phyloP scores from a whole-genome alignment of 2,329 filamentous ascomycete species.

The Botrytis fabae region DNA sequence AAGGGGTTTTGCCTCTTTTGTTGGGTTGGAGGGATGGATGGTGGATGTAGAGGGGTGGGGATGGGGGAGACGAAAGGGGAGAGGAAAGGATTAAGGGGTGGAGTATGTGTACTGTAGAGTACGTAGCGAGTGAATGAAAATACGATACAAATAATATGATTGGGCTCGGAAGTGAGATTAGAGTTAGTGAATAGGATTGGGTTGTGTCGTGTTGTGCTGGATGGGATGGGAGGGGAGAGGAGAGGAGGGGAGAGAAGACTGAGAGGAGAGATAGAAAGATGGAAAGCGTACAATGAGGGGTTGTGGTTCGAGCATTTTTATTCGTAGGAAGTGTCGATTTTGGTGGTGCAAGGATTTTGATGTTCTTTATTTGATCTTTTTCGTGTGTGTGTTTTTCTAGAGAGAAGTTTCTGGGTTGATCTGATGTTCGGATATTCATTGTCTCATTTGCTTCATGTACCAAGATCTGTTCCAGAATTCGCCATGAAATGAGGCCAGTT shows the following conservation, averaged over 20 bases:
- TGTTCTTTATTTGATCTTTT: not conserved
- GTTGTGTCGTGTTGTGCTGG: too few relatives aligned
- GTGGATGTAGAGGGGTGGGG: too few relatives aligned
- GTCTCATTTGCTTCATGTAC: not conserved
- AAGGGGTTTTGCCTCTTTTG: too few relatives aligned
- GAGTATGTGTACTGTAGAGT: slow-evolving; percentile 8
- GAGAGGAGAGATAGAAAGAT: too few relatives aligned
- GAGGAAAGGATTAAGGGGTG: not conserved
- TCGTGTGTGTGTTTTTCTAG: not conserved
- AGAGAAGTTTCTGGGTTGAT: not conserved
- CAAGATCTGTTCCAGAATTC: not conserved
- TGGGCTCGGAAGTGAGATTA: not conserved
- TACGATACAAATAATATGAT: not conserved
- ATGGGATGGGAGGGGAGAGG: too few relatives aligned
- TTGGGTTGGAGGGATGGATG: too few relatives aligned
- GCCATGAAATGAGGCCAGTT: not conserved
- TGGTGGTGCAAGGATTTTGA: not conserved
- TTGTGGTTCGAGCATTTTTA: not conserved
- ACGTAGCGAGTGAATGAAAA: not conserved
- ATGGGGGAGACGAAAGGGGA: not conserved
- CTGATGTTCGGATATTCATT: not conserved
- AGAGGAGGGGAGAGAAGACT: too few relatives aligned
- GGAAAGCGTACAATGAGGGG: too few relatives aligned
- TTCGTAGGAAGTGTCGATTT: not conserved
- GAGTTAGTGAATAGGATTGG: not conserved